These are phyloP conservation scores for Chaetomiaceae sp. DNA, from an alignment of 2,329 filamentous ascomycete species.

Conservation along the genomic window DNA sequence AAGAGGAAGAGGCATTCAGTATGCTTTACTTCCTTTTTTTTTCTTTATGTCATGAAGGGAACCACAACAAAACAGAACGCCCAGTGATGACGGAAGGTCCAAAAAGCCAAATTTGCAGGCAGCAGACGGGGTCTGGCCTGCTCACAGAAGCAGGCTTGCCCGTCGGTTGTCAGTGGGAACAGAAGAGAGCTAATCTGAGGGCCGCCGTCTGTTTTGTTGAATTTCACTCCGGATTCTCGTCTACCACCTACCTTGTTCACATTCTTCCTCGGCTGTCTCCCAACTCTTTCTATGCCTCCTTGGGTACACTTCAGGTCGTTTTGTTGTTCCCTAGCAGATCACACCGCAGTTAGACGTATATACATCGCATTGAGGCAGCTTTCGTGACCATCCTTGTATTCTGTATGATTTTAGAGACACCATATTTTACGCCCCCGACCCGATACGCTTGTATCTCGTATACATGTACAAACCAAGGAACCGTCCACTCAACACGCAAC, in stretches of 20 bases:
- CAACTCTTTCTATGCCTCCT: too few species aligned
- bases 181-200: constrained; percentile 39
- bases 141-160: constrained; percentile 7
- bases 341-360: too few species aligned
- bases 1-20: background rate
- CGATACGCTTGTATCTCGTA: constrained; percentile 6
- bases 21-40: background rate
- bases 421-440: constrained; percentile 5
- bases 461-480: constrained; percentile 1
- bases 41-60: background rate
- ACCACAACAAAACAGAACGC: constrained; percentile 18
- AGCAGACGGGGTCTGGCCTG: constrained; percentile 24
- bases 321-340: too few species aligned
- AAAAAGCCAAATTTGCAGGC: constrained; percentile 40
- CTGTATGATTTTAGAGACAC: background rate
- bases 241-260: background rate
- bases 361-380: too few species aligned
- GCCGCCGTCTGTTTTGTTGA: constrained; percentile 19
- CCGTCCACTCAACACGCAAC: background rate
- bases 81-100: constrained; percentile 34
- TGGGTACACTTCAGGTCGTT: too few species aligned
- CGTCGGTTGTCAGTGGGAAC: constrained; percentile 35
- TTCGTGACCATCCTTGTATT: background rate
- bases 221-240: constrained; percentile 3
- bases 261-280: background rate